Base-by-base conservation (phyloP, 768 basidiomycete species). In the Agaricus sinodeliciosus region DNA sequence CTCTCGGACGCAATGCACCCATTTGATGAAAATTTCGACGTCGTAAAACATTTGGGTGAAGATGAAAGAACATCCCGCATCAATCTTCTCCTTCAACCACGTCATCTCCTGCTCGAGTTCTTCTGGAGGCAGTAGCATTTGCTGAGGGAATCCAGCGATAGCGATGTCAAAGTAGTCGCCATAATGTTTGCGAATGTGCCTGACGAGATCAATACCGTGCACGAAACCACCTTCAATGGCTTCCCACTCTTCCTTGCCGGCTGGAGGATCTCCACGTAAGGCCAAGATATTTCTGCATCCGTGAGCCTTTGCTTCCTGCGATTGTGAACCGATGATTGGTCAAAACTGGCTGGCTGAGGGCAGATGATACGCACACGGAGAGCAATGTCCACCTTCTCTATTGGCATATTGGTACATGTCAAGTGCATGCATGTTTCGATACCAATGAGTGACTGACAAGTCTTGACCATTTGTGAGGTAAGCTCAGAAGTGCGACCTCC, bases 11-110 rank as follows among this genome's bases (percentile, higher is more conserved):
- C 80, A 73, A 56, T 82, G 83, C 37, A 90, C 94, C 96, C 96
- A 99, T 46, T 77, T 75, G 62, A 96, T 83, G 72, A 99, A 98
- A 60, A 98, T 64, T 31, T 90, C 79, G 44, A 87, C 84, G 61
- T 96, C 94, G 71, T 94, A 96, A 73, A 97, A 97, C 91, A 97
- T 93, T 68, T 97, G 94, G 0, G 94, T 96, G 74, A 97, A 96
- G 69, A 97, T 96, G 71, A 95, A 90, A 65, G 83, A 78, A 56
- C 85, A 89, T 36, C 94, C 94, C 9, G 84, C 88, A 58, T 95
- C 93, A 54, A 94, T 71, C 69, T 97, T 97, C 58, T 89, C 84
- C 70, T 95, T 95, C 57, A 96, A 76, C 67, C 79, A 94, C 54
- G 76, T 69, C 70, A 96, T 84, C 68, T 97, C 94, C 49, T 79